Percentiles rank a stretch among this genome's conserved stretches.
Conservation (phyloP, 78 protist genomes). For the Blattamonas nauphoetae region DNA sequence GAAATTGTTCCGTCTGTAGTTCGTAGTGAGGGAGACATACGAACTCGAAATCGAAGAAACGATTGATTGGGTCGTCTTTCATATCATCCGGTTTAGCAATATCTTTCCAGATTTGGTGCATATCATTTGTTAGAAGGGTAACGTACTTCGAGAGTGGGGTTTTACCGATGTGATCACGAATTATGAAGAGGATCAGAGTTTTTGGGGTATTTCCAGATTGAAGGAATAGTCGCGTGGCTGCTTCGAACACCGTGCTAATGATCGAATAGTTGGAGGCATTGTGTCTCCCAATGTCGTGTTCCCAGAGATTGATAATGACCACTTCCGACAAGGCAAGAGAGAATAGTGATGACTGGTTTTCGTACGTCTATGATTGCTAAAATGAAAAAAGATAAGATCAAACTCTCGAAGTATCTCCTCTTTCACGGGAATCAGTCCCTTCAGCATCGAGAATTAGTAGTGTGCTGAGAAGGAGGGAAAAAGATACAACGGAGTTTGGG, state of each 20-base stretch:
- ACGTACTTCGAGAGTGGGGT: not conserved
- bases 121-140: not conserved
- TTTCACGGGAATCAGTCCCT: constrained; percentile 6
- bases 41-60: not conserved
- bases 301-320: constrained; percentile 15
- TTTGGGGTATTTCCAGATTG: not conserved
- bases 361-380: not conserved
- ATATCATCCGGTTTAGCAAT: not conserved
- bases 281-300: constrained; percentile 14
- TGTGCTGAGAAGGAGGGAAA: not conserved
- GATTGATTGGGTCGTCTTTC: not conserved
- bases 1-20: not conserved
- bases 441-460: not conserved
- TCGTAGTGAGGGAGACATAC: constrained; percentile 1
- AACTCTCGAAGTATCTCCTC: not conserved
- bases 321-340: constrained; percentile 3
- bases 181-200: constrained; percentile 3
- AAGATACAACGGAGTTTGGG: not conserved
- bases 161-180: not conserved
- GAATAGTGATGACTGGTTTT: not conserved
- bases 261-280: not conserved
- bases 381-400: not conserved
- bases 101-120: not conserved
- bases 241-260: constrained; percentile 1
- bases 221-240: not conserved